Evolutionary conservation across 2,329 filamentous ascomycete species (phyloP).

Genomic region (Fusarium sp.): DNA sequence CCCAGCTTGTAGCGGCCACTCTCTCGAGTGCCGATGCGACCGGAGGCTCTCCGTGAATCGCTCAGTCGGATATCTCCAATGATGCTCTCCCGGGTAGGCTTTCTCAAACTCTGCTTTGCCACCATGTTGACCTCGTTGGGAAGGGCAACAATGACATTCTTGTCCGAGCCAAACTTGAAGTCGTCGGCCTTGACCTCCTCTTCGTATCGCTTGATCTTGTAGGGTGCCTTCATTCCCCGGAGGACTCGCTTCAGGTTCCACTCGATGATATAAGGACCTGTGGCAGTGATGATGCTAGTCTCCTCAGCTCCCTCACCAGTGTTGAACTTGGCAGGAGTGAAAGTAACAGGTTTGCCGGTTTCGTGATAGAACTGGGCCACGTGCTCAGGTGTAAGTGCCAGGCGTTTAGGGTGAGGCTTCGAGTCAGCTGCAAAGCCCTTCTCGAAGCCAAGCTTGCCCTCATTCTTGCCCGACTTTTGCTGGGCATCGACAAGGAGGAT

Average conservation of each 20-base stretch:
- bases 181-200: conserved; percentile 98
- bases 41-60: conserved; percentile 62
- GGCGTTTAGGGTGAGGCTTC: conserved; percentile 92
- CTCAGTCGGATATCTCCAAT: conserved; percentile 67
- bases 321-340: conserved; percentile 95
- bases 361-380: conserved; percentile 98
- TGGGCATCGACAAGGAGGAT: conserved; percentile 91
- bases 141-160: conserved; percentile 96
- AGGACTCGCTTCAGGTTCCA: conserved; percentile 96
- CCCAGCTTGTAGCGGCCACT: conserved; percentile 79
- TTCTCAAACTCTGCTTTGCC: conserved; percentile 83
- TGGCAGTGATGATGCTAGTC: conserved; percentile 96
- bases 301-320: conserved; percentile 83
- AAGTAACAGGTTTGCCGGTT: conserved; percentile 85
- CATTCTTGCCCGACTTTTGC: conserved; percentile 94
- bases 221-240: conserved; percentile 83
- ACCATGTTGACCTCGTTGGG: conserved; percentile 99
- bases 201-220: conserved; percentile 95
- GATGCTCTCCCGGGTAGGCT: conserved; percentile 93
- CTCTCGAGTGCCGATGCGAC: conserved; percentile 63
- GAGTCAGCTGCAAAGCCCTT: conserved; percentile 90
- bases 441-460: conserved; percentile 98
- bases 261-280: conserved; percentile 95
- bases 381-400: conserved; percentile 89
- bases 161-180: conserved; percentile 96